Conservation (phyloP, 2,329 filamentous ascomycete species). For the Arthroderma sp. region DNA sequence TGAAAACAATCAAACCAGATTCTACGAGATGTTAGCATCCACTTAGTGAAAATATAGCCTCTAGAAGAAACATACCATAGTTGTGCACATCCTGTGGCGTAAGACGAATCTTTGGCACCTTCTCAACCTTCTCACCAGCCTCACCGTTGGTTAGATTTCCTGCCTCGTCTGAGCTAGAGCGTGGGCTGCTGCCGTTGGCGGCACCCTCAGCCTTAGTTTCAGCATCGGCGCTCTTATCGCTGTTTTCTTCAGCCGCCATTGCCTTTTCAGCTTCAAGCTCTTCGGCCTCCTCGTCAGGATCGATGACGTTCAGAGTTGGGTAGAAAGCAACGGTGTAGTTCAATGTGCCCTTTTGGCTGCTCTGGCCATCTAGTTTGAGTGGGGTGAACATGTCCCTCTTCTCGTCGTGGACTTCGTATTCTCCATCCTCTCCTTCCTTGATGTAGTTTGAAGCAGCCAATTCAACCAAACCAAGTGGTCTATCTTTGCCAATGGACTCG, state of each 20-base stretch:
- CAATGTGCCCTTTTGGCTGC: slow-evolving; percentile 64
- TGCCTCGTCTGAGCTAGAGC: slow-evolving; percentile 24
- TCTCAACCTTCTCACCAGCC: slow-evolving; percentile 39
- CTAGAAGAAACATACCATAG: slow-evolving; percentile 45
- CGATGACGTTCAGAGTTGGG: slow-evolving; percentile 72
- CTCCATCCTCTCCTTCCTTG: slow-evolving; percentile 61
- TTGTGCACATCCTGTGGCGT: slow-evolving; percentile 67
- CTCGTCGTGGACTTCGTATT: slow-evolving; percentile 65
- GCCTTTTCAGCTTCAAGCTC: slow-evolving; percentile 26
- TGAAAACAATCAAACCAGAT: slow-evolving; percentile 87
- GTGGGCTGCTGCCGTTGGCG: slow-evolving; percentile 17
- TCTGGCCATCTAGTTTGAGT: slow-evolving; percentile 62
- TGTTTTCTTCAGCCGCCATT: slow-evolving; percentile 15
- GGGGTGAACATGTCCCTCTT: slow-evolving; percentile 56
- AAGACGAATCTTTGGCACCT: slow-evolving; percentile 65
- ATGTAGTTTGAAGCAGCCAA: slow-evolving; percentile 68
- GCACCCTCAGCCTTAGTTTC: background rate
- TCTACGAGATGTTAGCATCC: slow-evolving; percentile 43
- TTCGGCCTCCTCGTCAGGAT: slow-evolving; percentile 59
- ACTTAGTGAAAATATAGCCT: background rate
- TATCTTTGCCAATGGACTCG: slow-evolving; percentile 82
- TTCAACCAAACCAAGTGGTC: slow-evolving; percentile 71
- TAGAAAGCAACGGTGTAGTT: slow-evolving; percentile 82
- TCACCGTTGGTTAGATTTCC: slow-evolving; percentile 28
- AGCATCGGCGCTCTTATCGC: slow-evolving; percentile 23